Evolutionary conservation across 495 filamentous ascomycete species (phyloP).

Genomic region (Parathielavia hyrcaniae): DNA sequence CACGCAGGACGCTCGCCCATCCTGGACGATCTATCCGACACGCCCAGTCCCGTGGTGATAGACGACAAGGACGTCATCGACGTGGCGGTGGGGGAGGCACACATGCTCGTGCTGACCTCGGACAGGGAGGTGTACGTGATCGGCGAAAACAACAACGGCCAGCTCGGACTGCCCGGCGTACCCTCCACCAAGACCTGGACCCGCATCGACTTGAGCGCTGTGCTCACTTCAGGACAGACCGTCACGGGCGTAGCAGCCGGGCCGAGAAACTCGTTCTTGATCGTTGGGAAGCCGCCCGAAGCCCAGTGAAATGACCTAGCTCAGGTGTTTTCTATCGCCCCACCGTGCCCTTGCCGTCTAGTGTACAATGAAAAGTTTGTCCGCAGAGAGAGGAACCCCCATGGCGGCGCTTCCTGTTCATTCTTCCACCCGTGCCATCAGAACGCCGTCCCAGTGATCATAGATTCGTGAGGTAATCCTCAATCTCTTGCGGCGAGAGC

Average conservation of each 20-base stretch:
- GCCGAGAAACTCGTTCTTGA: conserved; percentile 41
- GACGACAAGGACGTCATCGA: conserved; percentile 43
- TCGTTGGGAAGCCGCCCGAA: conserved; percentile 16
- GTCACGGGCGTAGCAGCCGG: conserved; percentile 43
- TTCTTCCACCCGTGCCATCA: conserved; percentile 21
- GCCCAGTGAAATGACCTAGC: conserved; percentile 8
- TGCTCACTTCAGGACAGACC: conserved; percentile 20
- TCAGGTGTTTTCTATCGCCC: conserved; percentile 8
- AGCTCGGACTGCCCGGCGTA: conserved; percentile 45
- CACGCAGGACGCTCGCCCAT: conserved; percentile 17
- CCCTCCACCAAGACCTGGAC: conserved; percentile 27
- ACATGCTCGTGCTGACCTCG: conserved; percentile 50
- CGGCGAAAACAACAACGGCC: conserved; percentile 53
- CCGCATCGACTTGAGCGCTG: conserved; percentile 30
- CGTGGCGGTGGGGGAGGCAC: conserved; percentile 52
- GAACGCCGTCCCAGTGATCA: conserved; percentile 39
- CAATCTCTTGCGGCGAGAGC: conserved; percentile 93
- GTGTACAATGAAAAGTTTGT: conserved; percentile 18
- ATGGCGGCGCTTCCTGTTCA: conserved; percentile 9
- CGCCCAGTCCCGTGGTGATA: conserved; percentile 34
- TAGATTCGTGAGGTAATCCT: conserved; percentile 97
- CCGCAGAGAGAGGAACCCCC: conserved; percentile 17
- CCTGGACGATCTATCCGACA: conserved; percentile 23
- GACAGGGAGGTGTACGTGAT: conserved; percentile 49
- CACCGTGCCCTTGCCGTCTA: conserved; percentile 15